These are phyloP conservation scores for Fusarium beomiforme DNA, from an alignment of 2,329 filamentous ascomycete genomes.

Conservation along the genomic window DNA sequence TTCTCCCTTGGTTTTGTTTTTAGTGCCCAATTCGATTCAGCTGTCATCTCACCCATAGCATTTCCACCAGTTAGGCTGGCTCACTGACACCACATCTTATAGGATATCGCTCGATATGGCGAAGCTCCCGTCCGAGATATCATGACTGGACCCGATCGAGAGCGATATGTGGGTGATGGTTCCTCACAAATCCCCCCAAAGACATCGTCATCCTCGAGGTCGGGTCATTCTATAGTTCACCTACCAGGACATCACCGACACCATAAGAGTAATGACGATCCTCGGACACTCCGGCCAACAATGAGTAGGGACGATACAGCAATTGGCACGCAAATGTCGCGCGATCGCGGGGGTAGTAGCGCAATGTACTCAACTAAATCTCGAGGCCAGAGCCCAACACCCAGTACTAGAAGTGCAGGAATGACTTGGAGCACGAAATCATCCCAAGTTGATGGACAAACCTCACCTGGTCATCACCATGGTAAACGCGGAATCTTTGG, in stretches of 20 bases:
- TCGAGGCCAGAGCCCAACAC: slow-evolving; percentile 83
- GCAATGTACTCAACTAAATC: slow-evolving; percentile 59
- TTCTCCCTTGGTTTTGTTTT: slow-evolving; percentile 19
- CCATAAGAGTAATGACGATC: slow-evolving; percentile 75
- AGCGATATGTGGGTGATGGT: slow-evolving; percentile 68
- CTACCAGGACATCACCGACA: slow-evolving; percentile 74
- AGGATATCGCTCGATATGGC: slow-evolving; percentile 81
- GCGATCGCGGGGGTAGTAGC: slow-evolving; percentile 62
- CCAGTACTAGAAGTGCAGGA: slow-evolving; percentile 73
- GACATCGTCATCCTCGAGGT: slow-evolving; percentile 71
- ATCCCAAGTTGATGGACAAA: slow-evolving; percentile 62
- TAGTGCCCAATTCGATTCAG: slow-evolving; percentile 4
- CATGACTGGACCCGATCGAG: slow-evolving; percentile 74
- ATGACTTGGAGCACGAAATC: slow-evolving; percentile 57
- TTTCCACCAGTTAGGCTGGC: slow-evolving; percentile 15
- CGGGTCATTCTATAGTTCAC: slow-evolving; percentile 70
- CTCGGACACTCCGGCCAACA: slow-evolving; percentile 74
- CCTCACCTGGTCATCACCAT: slow-evolving; percentile 66
- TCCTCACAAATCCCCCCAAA: slow-evolving; percentile 61
- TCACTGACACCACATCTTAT: slow-evolving; percentile 38
- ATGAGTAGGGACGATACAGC: slow-evolving; percentile 80
- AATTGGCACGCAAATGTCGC: slow-evolving; percentile 53
- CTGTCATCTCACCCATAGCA: not conserved
- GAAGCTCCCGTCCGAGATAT: slow-evolving; percentile 80
- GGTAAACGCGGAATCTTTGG: slow-evolving; percentile 62